Base-by-base conservation (phyloP, 352 stramenopile genomes). In the Pythium rishiriense region DNA sequence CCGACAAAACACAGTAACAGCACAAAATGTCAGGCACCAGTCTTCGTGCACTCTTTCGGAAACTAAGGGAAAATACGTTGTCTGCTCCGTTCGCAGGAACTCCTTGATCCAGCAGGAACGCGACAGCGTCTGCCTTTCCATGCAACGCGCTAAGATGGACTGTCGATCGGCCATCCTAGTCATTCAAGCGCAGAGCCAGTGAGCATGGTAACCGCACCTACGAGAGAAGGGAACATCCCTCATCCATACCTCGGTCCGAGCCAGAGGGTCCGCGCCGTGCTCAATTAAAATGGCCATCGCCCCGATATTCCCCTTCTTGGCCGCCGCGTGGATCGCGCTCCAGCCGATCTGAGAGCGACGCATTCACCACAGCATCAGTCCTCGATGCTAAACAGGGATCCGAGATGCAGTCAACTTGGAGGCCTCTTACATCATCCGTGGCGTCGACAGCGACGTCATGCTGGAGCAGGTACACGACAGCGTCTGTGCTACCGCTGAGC, bases 151-250 rank as follows among this genome's bases (percentile, higher is more conserved):
- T 37, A 0, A 47, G 6, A 24, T 47, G 47, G 31, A 58, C 15
- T 14, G 43, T 50, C n/a, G 43, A 50, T 15, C 43, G 43, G 12
- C 43, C 43, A 22, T 50, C 43, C 43, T 50, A 29, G 31, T 43
- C 10, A 37, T 14, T 46, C 24, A 24, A 0, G n/a, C n/a, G n/a
- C 33, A 15, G 10, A 17, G 33, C 17, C 33, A 39, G 33, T 39
- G 33, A 9, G 10, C 33, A 14, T 39, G 33, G 33, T n/a, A n/a
- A n/a, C 33, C 7, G 33, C 17, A 2, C 33, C 17, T 12, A 39
- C 10, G 33, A 14, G 17, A 39, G 33, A 39, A 9, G 10, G 3
- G 33, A 39, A 14, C 33, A 6, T 4, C 6, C 22, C 14, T 58
- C 14, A 37, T 2, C 10, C 24, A 19, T 37, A 53, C 46, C 26